Percentiles rank a stretch among this genome's conserved stretches.
Conservation (phyloP, 2,329 filamentous ascomycete species). For the Trichoderma aggressivum region DNA sequence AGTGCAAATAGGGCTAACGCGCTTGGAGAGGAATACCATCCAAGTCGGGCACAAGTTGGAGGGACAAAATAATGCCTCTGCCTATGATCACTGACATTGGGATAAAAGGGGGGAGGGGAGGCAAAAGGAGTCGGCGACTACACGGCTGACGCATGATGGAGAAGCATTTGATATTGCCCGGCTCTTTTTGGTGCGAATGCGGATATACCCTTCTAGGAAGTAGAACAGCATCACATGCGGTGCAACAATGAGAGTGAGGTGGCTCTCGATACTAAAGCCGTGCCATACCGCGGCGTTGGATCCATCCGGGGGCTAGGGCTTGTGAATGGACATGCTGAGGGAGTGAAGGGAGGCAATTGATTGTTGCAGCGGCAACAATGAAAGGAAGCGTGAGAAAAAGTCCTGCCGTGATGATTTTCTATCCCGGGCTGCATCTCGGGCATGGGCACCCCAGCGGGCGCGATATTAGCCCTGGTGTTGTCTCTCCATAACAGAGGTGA, state of each 20-base stretch:
- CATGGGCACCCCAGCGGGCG: constrained; percentile 1
- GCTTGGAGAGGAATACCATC: neutral
- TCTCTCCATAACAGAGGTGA: constrained; percentile 18
- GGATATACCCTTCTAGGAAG: constrained; percentile 8
- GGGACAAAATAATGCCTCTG: neutral
- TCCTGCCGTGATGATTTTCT: neutral
- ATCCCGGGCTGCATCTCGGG: neutral
- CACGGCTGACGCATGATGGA: neutral
- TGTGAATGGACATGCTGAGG: neutral
- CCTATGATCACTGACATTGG: neutral
- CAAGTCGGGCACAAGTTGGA: neutral
- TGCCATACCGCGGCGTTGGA: neutral
- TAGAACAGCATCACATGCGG: constrained; percentile 10
- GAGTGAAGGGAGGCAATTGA: constrained; percentile 1
- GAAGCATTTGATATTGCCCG: neutral
- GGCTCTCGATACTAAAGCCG: neutral
- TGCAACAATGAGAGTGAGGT: neutral
- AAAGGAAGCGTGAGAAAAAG: constrained; percentile 2
- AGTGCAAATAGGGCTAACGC: neutral
- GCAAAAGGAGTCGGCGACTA: neutral
- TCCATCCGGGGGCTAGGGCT: constrained; percentile 1
- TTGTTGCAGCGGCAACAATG: neutral
- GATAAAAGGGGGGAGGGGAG: neutral
- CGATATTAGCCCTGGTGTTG: constrained; percentile 19
- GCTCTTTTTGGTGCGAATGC: neutral